Evolutionary conservation across 2,329 filamentous ascomycete genomes (phyloP).

Genomic region (Aspergillus puulaauensis): DNA sequence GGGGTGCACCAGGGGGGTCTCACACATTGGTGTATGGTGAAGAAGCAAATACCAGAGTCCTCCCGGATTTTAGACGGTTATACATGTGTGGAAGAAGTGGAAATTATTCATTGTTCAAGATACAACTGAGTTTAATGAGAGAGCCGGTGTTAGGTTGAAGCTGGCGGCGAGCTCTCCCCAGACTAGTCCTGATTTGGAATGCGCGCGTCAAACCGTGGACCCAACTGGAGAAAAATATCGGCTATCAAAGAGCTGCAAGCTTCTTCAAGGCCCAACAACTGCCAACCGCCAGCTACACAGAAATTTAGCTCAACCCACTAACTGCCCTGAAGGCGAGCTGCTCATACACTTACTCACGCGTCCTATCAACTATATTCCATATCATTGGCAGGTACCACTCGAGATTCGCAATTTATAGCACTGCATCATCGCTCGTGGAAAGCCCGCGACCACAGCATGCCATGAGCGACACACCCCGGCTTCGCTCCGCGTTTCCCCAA

Average conservation of each 20-base stretch:
- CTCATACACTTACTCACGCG: not conserved
- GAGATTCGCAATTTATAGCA: constrained; percentile 1
- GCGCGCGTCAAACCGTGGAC: constrained; percentile 1
- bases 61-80: not conserved
- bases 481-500: constrained; percentile 77
- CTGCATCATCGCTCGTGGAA: constrained; percentile 9
- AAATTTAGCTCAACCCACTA: not conserved
- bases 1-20: not conserved
- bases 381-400: not conserved
- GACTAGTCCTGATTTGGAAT: constrained; percentile 9
- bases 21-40: not conserved
- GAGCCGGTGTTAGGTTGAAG: not conserved
- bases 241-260: not conserved
- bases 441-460: constrained; percentile 52
- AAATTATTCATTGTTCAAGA: not conserved
- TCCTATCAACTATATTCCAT: not conserved
- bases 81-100: not conserved
- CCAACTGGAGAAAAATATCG: constrained; percentile 2
- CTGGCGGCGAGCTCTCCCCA: not conserved
- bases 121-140: not conserved
- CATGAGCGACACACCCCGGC: constrained; percentile 80
- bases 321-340: not conserved
- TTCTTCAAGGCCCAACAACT: not conserved
- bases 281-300: not conserved
- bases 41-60: not conserved